Evolutionary conservation across 345 rosid genomes (phyloP).

Genomic region (Aquilaria yunnanensis): DNA sequence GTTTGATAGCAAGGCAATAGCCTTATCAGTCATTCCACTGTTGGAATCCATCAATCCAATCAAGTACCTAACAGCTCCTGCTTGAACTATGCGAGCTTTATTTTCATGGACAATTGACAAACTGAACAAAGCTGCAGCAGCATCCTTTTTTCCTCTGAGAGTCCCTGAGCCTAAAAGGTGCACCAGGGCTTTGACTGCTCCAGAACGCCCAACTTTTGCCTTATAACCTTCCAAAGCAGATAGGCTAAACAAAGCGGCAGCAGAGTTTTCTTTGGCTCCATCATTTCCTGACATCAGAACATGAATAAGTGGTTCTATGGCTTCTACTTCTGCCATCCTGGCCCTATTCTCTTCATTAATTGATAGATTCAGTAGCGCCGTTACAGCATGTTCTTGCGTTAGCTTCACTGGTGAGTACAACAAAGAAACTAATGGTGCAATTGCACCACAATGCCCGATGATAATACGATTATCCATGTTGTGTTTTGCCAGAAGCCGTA

Average conservation of each 20-base stretch:
- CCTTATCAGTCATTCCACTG: slow-evolving; percentile 83
- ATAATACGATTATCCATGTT: slow-evolving; percentile 62
- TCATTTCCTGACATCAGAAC: slow-evolving; percentile 67
- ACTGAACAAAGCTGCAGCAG: slow-evolving; percentile 87
- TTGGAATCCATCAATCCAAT: slow-evolving; percentile 66
- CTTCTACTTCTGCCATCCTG: slow-evolving; percentile 67
- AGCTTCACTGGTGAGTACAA: slow-evolving; percentile 53
- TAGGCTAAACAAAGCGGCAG: slow-evolving; percentile 77
- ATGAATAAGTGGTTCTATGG: slow-evolving; percentile 74
- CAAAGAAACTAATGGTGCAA: slow-evolving; percentile 57
- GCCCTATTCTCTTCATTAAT: slow-evolving; percentile 71
- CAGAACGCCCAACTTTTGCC: slow-evolving; percentile 74
- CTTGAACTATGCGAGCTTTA: slow-evolving; percentile 86
- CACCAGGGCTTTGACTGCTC: slow-evolving; percentile 73
- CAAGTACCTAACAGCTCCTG: slow-evolving; percentile 86
- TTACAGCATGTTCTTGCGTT: slow-evolving; percentile 89
- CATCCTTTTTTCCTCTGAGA: slow-evolving; percentile 86
- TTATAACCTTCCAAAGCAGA: slow-evolving; percentile 71
- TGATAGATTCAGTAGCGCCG: slow-evolving; percentile 83
- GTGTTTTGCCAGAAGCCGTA: slow-evolving; percentile 72
- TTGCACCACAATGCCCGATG: slow-evolving; percentile 64
- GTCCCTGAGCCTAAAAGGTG: slow-evolving; percentile 80
- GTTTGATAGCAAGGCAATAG: slow-evolving; percentile 87
- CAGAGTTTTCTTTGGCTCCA: slow-evolving; percentile 89
- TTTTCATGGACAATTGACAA: slow-evolving; percentile 90